Base-by-base conservation (phyloP, 768 basidiomycete genomes). In the Hericium alpestre region DNA sequence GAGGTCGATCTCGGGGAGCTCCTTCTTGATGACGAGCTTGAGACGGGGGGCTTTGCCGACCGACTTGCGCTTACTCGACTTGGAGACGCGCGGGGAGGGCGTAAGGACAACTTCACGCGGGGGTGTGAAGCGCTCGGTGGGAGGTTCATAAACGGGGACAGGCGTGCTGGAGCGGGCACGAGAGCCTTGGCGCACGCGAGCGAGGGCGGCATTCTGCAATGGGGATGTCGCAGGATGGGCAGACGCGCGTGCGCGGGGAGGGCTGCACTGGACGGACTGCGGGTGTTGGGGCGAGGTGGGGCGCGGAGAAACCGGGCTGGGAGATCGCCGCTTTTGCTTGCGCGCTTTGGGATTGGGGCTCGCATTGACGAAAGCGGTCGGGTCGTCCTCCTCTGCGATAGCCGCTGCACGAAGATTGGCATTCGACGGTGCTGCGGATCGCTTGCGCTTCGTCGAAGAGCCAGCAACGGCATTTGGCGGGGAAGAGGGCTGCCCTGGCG, bases 311-410 rank as follows among this genome's bases (percentile, higher is more conserved):
- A n/a, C n/a, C n/a, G n/a, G n/a, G n/a, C n/a, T n/a, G 10, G 27
- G 53, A 4, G 48, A 51, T 18, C 51, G 60, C 41, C 61, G 56
- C 32, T 54, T 56, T 27, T 74, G 68, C 63, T 86, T 86, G 61
- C 82, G 78, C 1, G 81, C 74, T 65, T 82, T 82, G 38, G 83
- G 80, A 64, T 84, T 83, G 11, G 81, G 82, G 0, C 82, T 84
- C 4, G 71, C 66, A 59, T 80, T 75, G 6, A 54, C 52, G 58
- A 32, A 32, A 63, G 37, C 41, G 12, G 68, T 56, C 23, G 62
- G 49, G 2, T 58, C 55, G 11, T 52, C 23, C 13, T 64, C 63
- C 2, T 41, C 51, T 16, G 52, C 38, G 48, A 48, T 22, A 56
- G 57, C 32, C 4, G 60, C 53, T 4, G 15, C 23, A 22, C 49